phyloP scores from a whole-genome alignment of 768 basidiomycete genomes.

The Crassisporium funariophilum region DNA sequence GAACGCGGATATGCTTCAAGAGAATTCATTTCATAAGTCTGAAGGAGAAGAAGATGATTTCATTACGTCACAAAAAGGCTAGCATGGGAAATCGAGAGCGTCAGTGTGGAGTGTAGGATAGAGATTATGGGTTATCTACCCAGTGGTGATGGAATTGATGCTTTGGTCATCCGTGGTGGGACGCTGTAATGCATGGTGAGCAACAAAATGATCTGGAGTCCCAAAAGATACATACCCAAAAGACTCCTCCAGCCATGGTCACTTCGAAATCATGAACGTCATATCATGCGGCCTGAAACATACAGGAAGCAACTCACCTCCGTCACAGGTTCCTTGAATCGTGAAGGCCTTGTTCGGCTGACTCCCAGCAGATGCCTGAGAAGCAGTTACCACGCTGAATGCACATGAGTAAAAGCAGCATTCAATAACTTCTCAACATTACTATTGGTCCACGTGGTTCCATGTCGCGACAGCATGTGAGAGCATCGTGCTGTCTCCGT shows the following conservation, averaged over 20 bases:
- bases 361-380: slow-evolving; percentile 37
- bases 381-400: slow-evolving; percentile 43
- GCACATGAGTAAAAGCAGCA: neutral
- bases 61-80: neutral
- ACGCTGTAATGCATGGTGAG: slow-evolving; percentile 28
- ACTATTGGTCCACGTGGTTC: slow-evolving; percentile 51
- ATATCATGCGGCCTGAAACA: too few species aligned
- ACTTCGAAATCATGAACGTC: slow-evolving; percentile 31
- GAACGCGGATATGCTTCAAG: slow-evolving; percentile 46
- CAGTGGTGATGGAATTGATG: slow-evolving; percentile 55
- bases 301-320: slow-evolving; percentile 32
- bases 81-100: neutral
- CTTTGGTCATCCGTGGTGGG: slow-evolving; percentile 42
- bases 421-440: neutral
- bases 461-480: slow-evolving; percentile 49
- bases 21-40: neutral
- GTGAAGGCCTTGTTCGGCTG: slow-evolving; percentile 44
- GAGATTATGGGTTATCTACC: slow-evolving; percentile 30
- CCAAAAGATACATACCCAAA: slow-evolving; percentile 51
- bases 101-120: neutral
- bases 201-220: neutral
- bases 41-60: neutral
- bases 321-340: slow-evolving; percentile 45
- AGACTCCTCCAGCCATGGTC: slow-evolving; percentile 57
- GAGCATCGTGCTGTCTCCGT: slow-evolving; percentile 43